A percentile compares a stretch with the other conserved stretches of the same genome.
These are phyloP conservation scores for Colletotrichum incanum DNA, from an alignment of 2,329 filamentous ascomycete genomes.

Conservation along the genomic window DNA sequence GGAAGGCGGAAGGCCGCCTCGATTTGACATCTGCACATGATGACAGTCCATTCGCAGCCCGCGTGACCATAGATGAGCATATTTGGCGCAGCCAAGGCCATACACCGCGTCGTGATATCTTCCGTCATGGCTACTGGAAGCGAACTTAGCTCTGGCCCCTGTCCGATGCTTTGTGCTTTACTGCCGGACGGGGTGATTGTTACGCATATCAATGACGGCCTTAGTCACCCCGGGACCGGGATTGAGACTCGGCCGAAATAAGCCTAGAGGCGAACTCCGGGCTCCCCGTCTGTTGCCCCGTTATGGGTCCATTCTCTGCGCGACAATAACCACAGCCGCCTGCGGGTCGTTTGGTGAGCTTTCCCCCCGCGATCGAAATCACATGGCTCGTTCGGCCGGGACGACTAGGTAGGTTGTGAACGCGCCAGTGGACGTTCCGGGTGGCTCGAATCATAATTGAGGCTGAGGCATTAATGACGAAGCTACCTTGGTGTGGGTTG, in stretches of 20 bases:
- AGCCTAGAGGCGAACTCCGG: neutral
- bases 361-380: neutral
- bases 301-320: neutral
- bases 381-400: neutral
- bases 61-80: constrained; percentile 28
- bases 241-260: constrained; percentile 1
- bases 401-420: neutral
- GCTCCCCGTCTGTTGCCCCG: neutral
- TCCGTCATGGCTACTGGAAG: neutral
- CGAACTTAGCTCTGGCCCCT: neutral
- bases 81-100: constrained; percentile 11
- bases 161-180: neutral
- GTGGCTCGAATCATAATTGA: neutral
- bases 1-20: constrained; percentile 24
- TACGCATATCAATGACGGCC: neutral
- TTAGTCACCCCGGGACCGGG: neutral
- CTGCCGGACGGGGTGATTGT: neutral
- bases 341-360: constrained; percentile 4
- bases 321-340: neutral
- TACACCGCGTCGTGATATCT: constrained; percentile 13
- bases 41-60: constrained; percentile 14
- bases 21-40: constrained; percentile 29
- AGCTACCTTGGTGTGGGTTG: constrained; percentile 12
- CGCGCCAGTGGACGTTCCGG: constrained; percentile 2
- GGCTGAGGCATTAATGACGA: constrained; percentile 23